Percentiles rank a stretch among this genome's conserved stretches.
Conservation (phyloP, 106 monocot species). For the Triglochin maritima region DNA sequence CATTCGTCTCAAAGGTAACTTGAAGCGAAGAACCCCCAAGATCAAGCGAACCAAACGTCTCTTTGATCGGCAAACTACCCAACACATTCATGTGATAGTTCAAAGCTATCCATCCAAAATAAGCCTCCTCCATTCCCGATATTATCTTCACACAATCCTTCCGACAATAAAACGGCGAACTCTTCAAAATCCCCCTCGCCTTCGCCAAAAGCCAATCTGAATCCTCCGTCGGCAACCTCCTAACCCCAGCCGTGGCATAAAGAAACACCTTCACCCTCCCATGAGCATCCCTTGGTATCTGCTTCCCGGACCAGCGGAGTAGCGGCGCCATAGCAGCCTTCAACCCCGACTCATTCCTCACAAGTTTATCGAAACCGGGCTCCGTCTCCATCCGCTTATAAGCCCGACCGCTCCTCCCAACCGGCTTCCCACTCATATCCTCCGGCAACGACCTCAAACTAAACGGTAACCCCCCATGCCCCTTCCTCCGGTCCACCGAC, state of each 20-base stretch:
- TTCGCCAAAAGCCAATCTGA: constrained; percentile 81
- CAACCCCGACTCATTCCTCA: constrained; percentile 65
- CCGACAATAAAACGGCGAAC: constrained; percentile 56
- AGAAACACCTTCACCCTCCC: constrained; percentile 51
- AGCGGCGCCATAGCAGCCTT: constrained; percentile 64
- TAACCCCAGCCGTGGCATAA: constrained; percentile 88
- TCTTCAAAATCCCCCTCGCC: constrained; percentile 68
- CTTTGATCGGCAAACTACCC: constrained; percentile 30
- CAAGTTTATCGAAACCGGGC: constrained; percentile 79
- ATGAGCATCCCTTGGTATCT: constrained; percentile 65
- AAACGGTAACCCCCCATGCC: constrained; percentile 33
- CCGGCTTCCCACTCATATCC: constrained; percentile 26
- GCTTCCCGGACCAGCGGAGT: constrained; percentile 68
- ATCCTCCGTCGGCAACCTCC: constrained; percentile 53
- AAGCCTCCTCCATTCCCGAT: constrained; percentile 87
- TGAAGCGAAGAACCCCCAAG: constrained; percentile 94
- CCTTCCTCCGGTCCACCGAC: constrained; percentile 4
- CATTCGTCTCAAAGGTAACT: constrained; percentile 80
- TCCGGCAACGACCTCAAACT: constrained; percentile 61
- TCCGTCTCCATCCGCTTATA: constrained; percentile 94
- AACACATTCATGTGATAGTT: constrained; percentile 65
- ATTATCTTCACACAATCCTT: constrained; percentile 67
- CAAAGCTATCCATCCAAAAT: constrained; percentile 93
- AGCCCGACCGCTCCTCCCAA: constrained; percentile 49
- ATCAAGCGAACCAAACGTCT: constrained; percentile 79